These are phyloP conservation scores for Dictyostelium capitatum DNA, from an alignment of 78 protist species.

Conservation along the genomic window DNA sequence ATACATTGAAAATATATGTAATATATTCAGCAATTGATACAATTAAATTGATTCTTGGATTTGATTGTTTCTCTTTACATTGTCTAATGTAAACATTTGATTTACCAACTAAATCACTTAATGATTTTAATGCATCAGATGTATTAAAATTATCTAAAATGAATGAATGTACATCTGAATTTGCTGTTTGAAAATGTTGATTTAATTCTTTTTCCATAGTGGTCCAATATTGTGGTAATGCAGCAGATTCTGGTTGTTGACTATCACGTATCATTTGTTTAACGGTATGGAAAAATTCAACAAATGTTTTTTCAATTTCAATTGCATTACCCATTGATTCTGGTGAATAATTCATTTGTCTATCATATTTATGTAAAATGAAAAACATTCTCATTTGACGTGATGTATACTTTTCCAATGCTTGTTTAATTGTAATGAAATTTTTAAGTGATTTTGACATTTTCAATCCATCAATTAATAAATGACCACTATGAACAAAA, in stretches of 20 bases:
- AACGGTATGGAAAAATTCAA: constrained; percentile 95
- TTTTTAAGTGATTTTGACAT: constrained; percentile 99
- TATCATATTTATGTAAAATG: constrained; percentile 87
- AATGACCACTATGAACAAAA: constrained; percentile 97
- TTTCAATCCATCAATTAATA: constrained; percentile 95
- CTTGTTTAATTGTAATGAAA: constrained; percentile 97
- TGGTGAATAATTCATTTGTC: constrained; percentile 87
- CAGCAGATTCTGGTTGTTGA: neutral
- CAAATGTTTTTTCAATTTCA: constrained; percentile 83
- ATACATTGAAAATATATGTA: constrained; percentile 70
- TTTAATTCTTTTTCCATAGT: constrained; percentile 57
- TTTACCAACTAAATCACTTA: constrained; percentile 69
- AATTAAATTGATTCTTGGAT: constrained; percentile 61
- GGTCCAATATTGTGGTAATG: constrained; percentile 55
- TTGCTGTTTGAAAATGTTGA: neutral
- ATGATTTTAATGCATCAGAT: constrained; percentile 56
- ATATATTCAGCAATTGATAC: constrained; percentile 60
- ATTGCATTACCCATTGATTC: constrained; percentile 88
- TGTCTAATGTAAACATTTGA: constrained; percentile 72
- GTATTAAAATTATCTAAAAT: constrained; percentile 96
- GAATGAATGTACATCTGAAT: constrained; percentile 82
- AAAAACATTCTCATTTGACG: constrained; percentile 96
- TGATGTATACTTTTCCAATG: constrained; percentile 90
- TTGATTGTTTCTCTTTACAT: neutral
- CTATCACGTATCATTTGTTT: constrained; percentile 49